phyloP scores from a whole-genome alignment of 352 stramenopile species.

The Peronospora farinosa region DNA sequence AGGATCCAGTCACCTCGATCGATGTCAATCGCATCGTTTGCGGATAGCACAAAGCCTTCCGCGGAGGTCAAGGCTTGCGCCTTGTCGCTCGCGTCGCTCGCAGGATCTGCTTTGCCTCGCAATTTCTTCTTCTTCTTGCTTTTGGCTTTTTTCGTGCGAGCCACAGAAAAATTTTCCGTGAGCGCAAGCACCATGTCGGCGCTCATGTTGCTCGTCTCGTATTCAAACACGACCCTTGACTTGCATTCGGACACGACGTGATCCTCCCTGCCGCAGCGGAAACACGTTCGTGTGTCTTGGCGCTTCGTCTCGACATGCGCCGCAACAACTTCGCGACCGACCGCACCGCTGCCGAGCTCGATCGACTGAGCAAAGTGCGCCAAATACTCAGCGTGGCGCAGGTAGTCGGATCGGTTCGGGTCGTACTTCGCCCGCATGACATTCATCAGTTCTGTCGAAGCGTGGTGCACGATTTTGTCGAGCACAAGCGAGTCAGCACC shows the following conservation, averaged over 20 bases:
- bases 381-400: background rate
- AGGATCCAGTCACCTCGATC: background rate
- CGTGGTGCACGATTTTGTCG: slow-evolving; percentile 10
- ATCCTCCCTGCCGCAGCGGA: too few species aligned
- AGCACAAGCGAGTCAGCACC: slow-evolving; percentile 3
- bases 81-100: background rate
- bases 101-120: too few species aligned
- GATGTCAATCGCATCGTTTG: too few species aligned
- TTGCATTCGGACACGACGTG: too few species aligned
- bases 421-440: slow-evolving; percentile 8
- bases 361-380: slow-evolving; percentile 1
- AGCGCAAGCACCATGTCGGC: too few species aligned
- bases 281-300: background rate
- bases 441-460: slow-evolving; percentile 4
- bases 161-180: too few species aligned
- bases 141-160: too few species aligned
- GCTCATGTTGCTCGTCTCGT: too few species aligned
- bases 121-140: too few species aligned
- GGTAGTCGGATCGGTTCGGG: background rate
- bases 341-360: background rate
- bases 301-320: background rate
- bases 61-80: too few species aligned
- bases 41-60: too few species aligned
- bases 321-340: background rate
- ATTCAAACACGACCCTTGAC: too few species aligned